phyloP scores from a whole-genome alignment of 2,329 filamentous ascomycete genomes.

The Dendrostoma leiphaemia region DNA sequence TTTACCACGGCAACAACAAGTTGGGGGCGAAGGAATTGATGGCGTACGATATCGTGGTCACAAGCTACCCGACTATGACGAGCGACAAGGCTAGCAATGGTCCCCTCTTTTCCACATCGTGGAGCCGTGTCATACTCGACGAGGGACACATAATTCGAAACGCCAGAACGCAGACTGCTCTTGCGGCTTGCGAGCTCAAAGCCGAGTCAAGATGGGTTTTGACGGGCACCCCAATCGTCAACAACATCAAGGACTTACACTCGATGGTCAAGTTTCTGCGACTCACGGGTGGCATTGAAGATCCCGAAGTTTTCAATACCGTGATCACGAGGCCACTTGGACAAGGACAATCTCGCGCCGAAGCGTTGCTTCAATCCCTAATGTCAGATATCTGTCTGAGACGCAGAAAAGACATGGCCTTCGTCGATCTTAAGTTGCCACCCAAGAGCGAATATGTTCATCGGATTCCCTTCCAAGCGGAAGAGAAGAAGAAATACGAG shows the following conservation, averaged over 20 bases:
- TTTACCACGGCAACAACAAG: conserved; percentile 69
- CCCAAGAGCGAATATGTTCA: conserved; percentile 76
- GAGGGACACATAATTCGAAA: conserved; percentile 85
- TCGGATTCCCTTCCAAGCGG: conserved; percentile 67
- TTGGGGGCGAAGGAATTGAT: conserved; percentile 56
- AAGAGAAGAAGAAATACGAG: conserved; percentile 77
- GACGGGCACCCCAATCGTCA: conserved; percentile 81
- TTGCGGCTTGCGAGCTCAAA: conserved; percentile 64
- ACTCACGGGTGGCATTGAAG: conserved; percentile 73
- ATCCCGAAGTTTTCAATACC: conserved; percentile 70
- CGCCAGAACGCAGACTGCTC: conserved; percentile 66
- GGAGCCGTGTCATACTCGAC: conserved; percentile 78
- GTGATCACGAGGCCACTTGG: conserved; percentile 69
- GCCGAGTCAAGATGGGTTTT: conserved; percentile 77
- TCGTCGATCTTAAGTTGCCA: conserved; percentile 78
- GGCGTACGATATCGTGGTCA: conserved; percentile 74
- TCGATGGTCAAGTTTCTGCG: conserved; percentile 76
- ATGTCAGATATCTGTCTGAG: conserved; percentile 81
- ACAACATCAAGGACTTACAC: conserved; percentile 77
- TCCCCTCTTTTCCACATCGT: conserved; percentile 51
- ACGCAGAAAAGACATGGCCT: conserved; percentile 83
- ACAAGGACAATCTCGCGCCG: conserved; percentile 53
- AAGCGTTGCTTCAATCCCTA: conserved; percentile 67
- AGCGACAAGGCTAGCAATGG: conserved; percentile 52
- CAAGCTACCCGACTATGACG: conserved; percentile 76